Evolutionary conservation across 768 basidiomycete genomes (phyloP).

Genomic region (Xerocomus spinulosus): DNA sequence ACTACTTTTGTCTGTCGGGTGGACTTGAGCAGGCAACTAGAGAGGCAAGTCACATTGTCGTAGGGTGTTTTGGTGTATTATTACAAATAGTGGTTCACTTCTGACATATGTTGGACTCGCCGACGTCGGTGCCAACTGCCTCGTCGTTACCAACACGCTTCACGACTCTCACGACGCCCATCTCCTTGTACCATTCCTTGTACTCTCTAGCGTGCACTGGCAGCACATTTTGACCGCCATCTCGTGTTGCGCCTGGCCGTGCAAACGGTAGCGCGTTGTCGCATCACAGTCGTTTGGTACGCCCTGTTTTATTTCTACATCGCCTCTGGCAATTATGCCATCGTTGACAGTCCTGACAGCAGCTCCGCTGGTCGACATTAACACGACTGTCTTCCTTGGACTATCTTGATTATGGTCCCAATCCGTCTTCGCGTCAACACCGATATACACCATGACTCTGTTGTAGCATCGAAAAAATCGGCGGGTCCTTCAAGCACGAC

Average conservation of each 20-base stretch:
- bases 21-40: too few relatives aligned
- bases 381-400: not conserved
- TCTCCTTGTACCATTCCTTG: conserved; percentile 23
- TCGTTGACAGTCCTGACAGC: conserved; percentile 4
- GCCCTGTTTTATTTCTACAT: not conserved
- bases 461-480: conserved; percentile 31
- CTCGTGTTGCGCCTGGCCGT: not conserved
- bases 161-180: conserved; percentile 29
- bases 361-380: conserved; percentile 3
- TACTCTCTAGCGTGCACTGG: conserved; percentile 9
- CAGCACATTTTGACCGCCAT: not conserved
- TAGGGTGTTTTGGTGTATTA: conserved; percentile 29
- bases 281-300: conserved; percentile 8
- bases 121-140: conserved; percentile 3
- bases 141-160: conserved; percentile 4
- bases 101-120: conserved; percentile 22
- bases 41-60: too few relatives aligned
- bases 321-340: conserved; percentile 4
- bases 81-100: conserved; percentile 5
- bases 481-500: conserved; percentile 29
- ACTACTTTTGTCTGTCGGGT: too few relatives aligned
- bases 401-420: conserved; percentile 37
- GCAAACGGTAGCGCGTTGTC: not conserved
- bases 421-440: conserved; percentile 48
- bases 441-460: conserved; percentile 32